Evolutionary conservation across 208 protist genomes (phyloP).

Genomic region (Naegleria fowleri): DNA sequence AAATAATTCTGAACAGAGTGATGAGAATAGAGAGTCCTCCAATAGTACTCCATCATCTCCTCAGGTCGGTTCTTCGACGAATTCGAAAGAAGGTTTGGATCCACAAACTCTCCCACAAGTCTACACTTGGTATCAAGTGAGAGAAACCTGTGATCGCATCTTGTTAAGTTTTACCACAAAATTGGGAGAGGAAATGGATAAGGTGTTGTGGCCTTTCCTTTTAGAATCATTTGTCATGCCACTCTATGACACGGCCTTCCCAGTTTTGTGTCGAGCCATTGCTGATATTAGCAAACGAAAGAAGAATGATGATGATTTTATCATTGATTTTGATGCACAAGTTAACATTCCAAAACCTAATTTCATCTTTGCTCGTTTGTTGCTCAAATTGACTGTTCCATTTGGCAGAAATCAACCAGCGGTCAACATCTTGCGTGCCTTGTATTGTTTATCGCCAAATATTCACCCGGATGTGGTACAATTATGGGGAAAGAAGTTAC

Average conservation of each 20-base stretch:
- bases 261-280: background rate
- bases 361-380: background rate
- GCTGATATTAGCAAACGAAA: slow-evolving; percentile 17
- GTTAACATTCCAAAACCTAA: slow-evolving; percentile 28
- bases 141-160: background rate
- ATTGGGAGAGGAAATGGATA: background rate
- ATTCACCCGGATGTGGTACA: background rate
- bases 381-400: background rate
- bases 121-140: background rate
- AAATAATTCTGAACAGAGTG: background rate
- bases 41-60: background rate
- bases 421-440: background rate
- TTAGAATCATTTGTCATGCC: background rate
- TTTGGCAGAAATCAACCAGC: background rate
- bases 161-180: background rate
- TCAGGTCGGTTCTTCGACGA: background rate
- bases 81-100: background rate
- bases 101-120: background rate
- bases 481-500: background rate
- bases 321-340: slow-evolving; percentile 16
- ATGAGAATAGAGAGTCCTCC: too few species aligned
- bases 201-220: slow-evolving; percentile 11
- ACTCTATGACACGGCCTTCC: background rate
- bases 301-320: slow-evolving; percentile 24
- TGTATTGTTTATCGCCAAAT: background rate